A percentile compares a stretch with the other conserved stretches of the same genome.
Conservation (phyloP, 2,329 filamentous ascomycete genomes). For the Emergomyces pasteurianus region DNA sequence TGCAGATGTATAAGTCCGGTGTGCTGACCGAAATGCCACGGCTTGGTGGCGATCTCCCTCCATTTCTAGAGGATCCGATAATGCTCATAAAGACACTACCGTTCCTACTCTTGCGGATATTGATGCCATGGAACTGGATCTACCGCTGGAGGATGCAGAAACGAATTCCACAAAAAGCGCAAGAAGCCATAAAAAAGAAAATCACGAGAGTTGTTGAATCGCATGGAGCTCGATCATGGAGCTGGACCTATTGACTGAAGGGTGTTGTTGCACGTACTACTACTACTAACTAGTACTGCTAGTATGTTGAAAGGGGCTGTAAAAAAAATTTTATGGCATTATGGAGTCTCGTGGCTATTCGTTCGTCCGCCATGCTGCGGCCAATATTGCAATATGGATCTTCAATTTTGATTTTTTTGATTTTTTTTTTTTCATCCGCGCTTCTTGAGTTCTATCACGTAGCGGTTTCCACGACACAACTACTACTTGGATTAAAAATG, state of each 20-base stretch:
- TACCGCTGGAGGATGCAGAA: neutral
- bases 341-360: neutral
- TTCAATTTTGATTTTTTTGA: neutral
- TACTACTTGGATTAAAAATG: neutral
- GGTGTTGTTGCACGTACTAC: neutral
- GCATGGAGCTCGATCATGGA: neutral
- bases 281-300: too few relatives aligned
- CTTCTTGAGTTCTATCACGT: too few relatives aligned
- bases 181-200: neutral
- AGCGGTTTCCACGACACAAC: neutral
- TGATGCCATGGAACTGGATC: constrained; percentile 9
- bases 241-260: neutral
- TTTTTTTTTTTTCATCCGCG: neutral
- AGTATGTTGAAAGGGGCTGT: neutral
- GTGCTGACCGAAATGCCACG: constrained; percentile 14
- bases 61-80: constrained; percentile 9
- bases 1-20: constrained; percentile 16
- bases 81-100: neutral
- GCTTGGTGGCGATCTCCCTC: constrained; percentile 13
- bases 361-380: neutral
- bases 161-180: neutral
- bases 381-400: neutral
- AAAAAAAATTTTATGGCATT: neutral
- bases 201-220: neutral
- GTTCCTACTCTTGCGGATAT: neutral